Evolutionary conservation across 768 basidiomycete species (phyloP).

Genomic region (Dacryopinax primogenitus): DNA sequence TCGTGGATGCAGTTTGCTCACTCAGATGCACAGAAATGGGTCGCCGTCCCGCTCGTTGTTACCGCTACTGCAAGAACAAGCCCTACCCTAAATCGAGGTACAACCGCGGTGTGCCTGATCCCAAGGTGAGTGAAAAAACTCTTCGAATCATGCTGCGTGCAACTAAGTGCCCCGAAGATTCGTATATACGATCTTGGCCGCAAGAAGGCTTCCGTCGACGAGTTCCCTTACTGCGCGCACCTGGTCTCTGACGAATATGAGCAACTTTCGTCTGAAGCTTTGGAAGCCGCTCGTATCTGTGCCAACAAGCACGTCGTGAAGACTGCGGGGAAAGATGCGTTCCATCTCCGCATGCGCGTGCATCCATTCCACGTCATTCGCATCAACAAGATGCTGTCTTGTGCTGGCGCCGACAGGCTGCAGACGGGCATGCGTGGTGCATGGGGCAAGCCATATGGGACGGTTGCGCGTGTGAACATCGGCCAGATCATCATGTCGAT

Average conservation of each 20-base stretch:
- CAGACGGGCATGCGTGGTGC: constrained; percentile 99
- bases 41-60: constrained; percentile 95
- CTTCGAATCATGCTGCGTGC: background rate
- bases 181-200: constrained; percentile 92
- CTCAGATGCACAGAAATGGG: constrained; percentile 49
- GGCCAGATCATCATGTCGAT: constrained; percentile 89
- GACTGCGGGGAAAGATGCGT: constrained; percentile 94
- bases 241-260: constrained; percentile 98
- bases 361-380: constrained; percentile 98
- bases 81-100: constrained; percentile 91
- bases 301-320: constrained; percentile 99
- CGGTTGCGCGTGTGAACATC: constrained; percentile 90
- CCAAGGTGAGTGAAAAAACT: constrained; percentile 47
- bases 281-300: constrained; percentile 97
- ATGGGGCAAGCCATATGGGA: constrained; percentile 98
- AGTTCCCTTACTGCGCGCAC: constrained; percentile 95
- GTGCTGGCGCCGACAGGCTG: constrained; percentile 96
- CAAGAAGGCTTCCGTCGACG: constrained; percentile 92
- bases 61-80: constrained; percentile 99
- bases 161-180: constrained; percentile 43
- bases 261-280: constrained; percentile 86
- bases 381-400: constrained; percentile 99
- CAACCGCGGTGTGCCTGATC: constrained; percentile 97
- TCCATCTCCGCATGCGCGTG: constrained; percentile 93
- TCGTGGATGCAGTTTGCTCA: background rate